A percentile compares a stretch with the other conserved stretches of the same genome.
phyloP scores from a whole-genome alignment of 305 asterid genomes.

The Salvia sclarea region DNA sequence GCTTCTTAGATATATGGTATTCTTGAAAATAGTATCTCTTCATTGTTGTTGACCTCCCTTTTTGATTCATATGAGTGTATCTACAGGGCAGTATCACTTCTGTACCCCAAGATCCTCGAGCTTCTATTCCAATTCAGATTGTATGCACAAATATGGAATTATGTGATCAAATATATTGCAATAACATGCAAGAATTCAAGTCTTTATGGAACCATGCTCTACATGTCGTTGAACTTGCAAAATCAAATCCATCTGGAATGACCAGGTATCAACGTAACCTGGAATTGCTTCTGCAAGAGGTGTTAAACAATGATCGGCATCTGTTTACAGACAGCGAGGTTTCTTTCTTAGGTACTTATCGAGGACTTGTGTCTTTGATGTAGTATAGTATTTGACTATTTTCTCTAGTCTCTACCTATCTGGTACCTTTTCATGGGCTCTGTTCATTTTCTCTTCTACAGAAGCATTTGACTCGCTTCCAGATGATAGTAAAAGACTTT shows the following conservation, averaged over 20 bases:
- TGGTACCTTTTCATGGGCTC: conserved; percentile 20
- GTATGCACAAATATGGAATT: conserved; percentile 46
- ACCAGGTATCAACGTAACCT: conserved; percentile 72
- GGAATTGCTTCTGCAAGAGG: conserved; percentile 68
- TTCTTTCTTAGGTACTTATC: conserved; percentile 65
- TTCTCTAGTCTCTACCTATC: conserved; percentile 28
- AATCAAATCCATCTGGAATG: conserved; percentile 49
- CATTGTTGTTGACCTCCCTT: conserved; percentile 19
- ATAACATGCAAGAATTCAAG: conserved; percentile 47
- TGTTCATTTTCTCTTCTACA: conserved; percentile 39
- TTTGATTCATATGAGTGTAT: conserved; percentile 30
- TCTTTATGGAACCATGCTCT: conserved; percentile 58
- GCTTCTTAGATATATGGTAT: conserved; percentile 7
- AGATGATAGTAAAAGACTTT: conserved; percentile 82
- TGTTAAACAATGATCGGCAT: conserved; percentile 59
- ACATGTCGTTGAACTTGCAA: conserved; percentile 52
- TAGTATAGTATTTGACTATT: not conserved
- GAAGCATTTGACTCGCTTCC: conserved; percentile 69
- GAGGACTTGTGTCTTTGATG: conserved; percentile 11
- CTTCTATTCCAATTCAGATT: conserved; percentile 71
- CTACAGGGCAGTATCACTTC: conserved; percentile 72
- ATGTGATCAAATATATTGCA: conserved; percentile 34
- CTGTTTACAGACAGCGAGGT: conserved; percentile 68
- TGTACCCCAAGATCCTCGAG: conserved; percentile 58
- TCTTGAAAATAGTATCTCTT: not conserved